phyloP scores from a whole-genome alignment of 2,329 filamentous ascomycete species.

The Elsinoe arachidis region DNA sequence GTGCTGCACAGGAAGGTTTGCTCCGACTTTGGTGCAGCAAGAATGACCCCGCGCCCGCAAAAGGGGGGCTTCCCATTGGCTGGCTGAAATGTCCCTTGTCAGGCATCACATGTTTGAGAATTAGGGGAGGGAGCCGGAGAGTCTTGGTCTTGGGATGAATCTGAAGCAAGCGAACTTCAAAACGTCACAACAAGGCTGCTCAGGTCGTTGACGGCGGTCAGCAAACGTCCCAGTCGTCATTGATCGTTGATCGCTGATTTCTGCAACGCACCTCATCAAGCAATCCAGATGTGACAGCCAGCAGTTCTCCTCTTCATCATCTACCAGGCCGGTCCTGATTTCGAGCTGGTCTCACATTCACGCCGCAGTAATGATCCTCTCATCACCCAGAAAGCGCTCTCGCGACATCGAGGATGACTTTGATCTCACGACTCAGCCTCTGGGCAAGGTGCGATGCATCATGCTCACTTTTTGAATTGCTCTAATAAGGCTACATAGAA shows the following conservation, averaged over 20 bases:
- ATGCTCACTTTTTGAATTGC: neutral
- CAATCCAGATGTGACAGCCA: constrained; percentile 9
- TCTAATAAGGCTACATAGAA: neutral
- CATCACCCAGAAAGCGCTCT: constrained; percentile 6
- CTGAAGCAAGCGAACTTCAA: neutral
- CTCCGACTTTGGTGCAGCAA: too few species aligned
- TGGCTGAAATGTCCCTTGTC: neutral
- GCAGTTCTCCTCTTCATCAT: neutral
- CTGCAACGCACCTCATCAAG: neutral
- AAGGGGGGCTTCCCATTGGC: neutral
- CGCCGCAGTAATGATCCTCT: constrained; percentile 7
- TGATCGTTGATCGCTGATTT: neutral
- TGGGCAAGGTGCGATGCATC: constrained; percentile 1
- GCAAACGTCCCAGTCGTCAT: neutral
- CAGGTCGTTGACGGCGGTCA: neutral
- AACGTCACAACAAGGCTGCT: neutral
- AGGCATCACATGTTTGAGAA: neutral
- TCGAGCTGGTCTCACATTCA: constrained; percentile 12
- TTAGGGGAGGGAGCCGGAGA: neutral
- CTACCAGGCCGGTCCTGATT: constrained; percentile 10
- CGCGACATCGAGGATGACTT: constrained; percentile 12
- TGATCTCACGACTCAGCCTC: neutral
- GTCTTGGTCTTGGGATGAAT: constrained; percentile 5
- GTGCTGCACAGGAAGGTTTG: too few species aligned
- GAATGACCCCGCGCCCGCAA: neutral